Conservation (phyloP, 371 early-diverging fungal genomes). For the Entomophthora muscae region DNA sequence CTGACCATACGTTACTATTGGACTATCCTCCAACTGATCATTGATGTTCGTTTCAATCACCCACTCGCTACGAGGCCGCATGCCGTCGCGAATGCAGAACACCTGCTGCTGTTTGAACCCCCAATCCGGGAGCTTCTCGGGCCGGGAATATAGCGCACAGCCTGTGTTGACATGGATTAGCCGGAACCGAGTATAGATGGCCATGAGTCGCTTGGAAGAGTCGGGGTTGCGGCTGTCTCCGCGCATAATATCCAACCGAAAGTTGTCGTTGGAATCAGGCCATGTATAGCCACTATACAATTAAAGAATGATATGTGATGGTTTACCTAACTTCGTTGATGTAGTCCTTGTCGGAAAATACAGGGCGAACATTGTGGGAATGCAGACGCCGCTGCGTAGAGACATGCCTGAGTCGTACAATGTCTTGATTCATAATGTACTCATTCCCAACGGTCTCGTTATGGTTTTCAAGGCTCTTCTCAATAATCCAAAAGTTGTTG, state of each 20-base stretch:
- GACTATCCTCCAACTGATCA: constrained; percentile 18
- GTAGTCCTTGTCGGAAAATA: constrained; percentile 71
- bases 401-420: constrained; percentile 57
- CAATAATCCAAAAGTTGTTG: constrained; percentile 74
- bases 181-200: constrained; percentile 45
- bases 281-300: constrained; percentile 1
- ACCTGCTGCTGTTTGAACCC: constrained; percentile 93
- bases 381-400: constrained; percentile 49
- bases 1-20: constrained; percentile 9
- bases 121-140: constrained; percentile 86
- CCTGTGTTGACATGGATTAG: constrained; percentile 49
- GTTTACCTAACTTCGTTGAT: constrained; percentile 62
- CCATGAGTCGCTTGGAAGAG: constrained; percentile 27
- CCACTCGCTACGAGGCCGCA: constrained; percentile 44
- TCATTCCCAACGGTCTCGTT: constrained; percentile 17
- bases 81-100: constrained; percentile 50
- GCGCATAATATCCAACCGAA: constrained; percentile 51
- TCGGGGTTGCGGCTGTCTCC: constrained; percentile 29
- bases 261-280: constrained; percentile 42
- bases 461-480: constrained; percentile 19
- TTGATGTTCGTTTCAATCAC: constrained; percentile 30
- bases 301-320: neutral
- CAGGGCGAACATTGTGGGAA: constrained; percentile 76
- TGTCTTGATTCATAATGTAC: constrained; percentile 34
- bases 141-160: constrained; percentile 63